Conservation (phyloP, 2,329 filamentous ascomycete genomes). For the Rosellinia necatrix region DNA sequence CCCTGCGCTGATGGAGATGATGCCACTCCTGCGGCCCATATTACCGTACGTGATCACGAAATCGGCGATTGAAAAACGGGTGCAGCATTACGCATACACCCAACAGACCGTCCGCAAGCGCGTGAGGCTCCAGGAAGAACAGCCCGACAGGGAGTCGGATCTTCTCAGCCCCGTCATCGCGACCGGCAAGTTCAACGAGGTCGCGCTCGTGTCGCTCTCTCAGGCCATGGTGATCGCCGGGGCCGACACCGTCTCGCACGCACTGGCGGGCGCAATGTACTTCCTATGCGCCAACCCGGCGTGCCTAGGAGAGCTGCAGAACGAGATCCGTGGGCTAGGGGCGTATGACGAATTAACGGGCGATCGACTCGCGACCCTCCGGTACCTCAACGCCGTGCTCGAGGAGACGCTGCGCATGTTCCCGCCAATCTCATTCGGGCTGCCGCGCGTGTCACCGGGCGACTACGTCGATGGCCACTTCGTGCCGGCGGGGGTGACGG, state of each 20-base stretch:
- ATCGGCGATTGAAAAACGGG: constrained; percentile 26
- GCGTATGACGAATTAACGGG: constrained; percentile 32
- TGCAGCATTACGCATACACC: constrained; percentile 33
- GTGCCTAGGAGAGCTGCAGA: constrained; percentile 40
- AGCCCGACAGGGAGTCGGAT: constrained; percentile 15
- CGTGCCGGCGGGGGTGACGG: constrained; percentile 31
- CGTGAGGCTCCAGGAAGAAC: constrained; percentile 21
- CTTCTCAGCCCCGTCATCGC: constrained; percentile 21
- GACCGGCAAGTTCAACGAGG: constrained; percentile 23
- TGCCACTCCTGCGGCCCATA: constrained; percentile 26
- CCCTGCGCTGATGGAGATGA: constrained; percentile 23
- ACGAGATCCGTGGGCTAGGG: constrained; percentile 44
- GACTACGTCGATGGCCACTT: constrained; percentile 35
- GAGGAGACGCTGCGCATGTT: constrained; percentile 35
- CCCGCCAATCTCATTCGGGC: constrained; percentile 35
- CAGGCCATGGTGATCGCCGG: constrained; percentile 44
- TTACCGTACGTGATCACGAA: constrained; percentile 31
- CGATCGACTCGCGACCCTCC: constrained; percentile 22
- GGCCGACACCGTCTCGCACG: constrained; percentile 48
- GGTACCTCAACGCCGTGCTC: constrained; percentile 35
- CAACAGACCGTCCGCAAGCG: constrained; percentile 30
- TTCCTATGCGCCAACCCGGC: constrained; percentile 44
- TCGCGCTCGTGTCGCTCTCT: constrained; percentile 32
- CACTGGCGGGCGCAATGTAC: constrained; percentile 44
- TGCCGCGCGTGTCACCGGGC: constrained; percentile 35